Percentiles rank a stretch among this genome's conserved stretches.
These are phyloP conservation scores for Lophium mytilinum DNA, from an alignment of 495 filamentous ascomycete genomes.

Conservation along the genomic window DNA sequence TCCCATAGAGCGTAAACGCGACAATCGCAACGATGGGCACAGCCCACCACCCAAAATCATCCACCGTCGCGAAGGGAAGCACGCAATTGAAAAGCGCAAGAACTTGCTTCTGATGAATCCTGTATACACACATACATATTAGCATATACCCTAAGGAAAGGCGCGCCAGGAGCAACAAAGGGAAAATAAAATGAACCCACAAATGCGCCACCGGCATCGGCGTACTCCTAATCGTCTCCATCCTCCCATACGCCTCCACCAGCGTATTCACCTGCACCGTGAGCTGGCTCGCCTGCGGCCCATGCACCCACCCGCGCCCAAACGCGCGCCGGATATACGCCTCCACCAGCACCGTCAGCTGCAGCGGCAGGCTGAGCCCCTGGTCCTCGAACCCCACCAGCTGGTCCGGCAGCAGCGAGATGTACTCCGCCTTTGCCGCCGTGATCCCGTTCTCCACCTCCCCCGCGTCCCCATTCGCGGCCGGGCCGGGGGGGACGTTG, in stretches of 20 bases:
- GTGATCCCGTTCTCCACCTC: slow-evolving; percentile 3
- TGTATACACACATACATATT: slow-evolving; percentile 24
- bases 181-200: slow-evolving; percentile 34
- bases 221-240: slow-evolving; percentile 68
- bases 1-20: slow-evolving; percentile 66
- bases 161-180: too few species aligned
- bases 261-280: slow-evolving; percentile 54
- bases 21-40: slow-evolving; percentile 59
- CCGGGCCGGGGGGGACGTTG: slow-evolving; percentile 14
- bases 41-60: slow-evolving; percentile 64
- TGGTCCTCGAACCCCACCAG: slow-evolving; percentile 54
- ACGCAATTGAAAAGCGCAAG: slow-evolving; percentile 62
- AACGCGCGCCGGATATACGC: slow-evolving; percentile 56
- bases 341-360: slow-evolving; percentile 62
- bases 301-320: slow-evolving; percentile 51
- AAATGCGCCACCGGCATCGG: slow-evolving; percentile 69
- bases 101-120: slow-evolving; percentile 67
- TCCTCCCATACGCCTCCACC: slow-evolving; percentile 57
- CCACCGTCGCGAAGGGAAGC: slow-evolving; percentile 67
- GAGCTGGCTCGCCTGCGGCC: slow-evolving; percentile 55
- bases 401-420: slow-evolving; percentile 50
- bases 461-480: neutral
- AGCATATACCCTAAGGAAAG: too few species aligned
- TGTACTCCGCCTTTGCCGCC: slow-evolving; percentile 51
- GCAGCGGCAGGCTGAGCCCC: slow-evolving; percentile 57